These are phyloP conservation scores for Lonicera japonica DNA, from an alignment of 129 eudicot genomes.

Conservation along the genomic window DNA sequence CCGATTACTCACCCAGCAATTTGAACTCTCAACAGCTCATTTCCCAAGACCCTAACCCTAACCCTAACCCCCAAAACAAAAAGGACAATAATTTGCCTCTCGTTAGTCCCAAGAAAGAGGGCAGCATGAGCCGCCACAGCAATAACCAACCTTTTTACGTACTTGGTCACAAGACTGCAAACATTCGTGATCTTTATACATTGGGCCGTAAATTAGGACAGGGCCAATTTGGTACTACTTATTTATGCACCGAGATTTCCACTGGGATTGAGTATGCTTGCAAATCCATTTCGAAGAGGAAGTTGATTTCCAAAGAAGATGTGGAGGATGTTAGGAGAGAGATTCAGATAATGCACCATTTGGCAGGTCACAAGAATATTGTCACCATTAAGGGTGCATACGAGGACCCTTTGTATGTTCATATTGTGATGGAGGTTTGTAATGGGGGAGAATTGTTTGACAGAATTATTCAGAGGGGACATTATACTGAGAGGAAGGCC, in stretches of 20 bases:
- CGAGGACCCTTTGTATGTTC: conserved; percentile 80
- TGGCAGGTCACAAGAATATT: conserved; percentile 77
- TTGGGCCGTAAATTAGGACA: conserved; percentile 79
- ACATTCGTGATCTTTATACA: conserved; percentile 67
- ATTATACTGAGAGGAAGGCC: conserved; percentile 77
- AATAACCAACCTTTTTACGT: conserved; percentile 50
- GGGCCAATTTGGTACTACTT: conserved; percentile 88
- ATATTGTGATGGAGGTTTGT: conserved; percentile 91
- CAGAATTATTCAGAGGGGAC: conserved; percentile 82
- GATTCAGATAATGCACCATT: conserved; percentile 94
- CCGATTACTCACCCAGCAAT: conserved; percentile 47
- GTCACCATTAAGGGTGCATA: conserved; percentile 89
- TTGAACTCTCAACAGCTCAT: conserved; percentile 43
- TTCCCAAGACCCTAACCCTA: conserved; percentile 41
- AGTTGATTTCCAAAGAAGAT: conserved; percentile 77
- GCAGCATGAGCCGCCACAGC: conserved; percentile 40
- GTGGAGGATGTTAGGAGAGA: conserved; percentile 90
- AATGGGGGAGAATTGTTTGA: conserved; percentile 83
- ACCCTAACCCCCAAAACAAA: conserved; percentile 17
- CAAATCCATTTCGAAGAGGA: conserved; percentile 82
- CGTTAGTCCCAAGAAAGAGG: conserved; percentile 50
- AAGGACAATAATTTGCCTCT: conserved; percentile 17
- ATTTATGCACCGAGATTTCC: conserved; percentile 61
- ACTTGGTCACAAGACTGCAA: conserved; percentile 72
- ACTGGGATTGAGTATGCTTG: conserved; percentile 70